Base-by-base conservation (phyloP, 2,329 filamentous ascomycete species). In the Hypoxylon sp. region DNA sequence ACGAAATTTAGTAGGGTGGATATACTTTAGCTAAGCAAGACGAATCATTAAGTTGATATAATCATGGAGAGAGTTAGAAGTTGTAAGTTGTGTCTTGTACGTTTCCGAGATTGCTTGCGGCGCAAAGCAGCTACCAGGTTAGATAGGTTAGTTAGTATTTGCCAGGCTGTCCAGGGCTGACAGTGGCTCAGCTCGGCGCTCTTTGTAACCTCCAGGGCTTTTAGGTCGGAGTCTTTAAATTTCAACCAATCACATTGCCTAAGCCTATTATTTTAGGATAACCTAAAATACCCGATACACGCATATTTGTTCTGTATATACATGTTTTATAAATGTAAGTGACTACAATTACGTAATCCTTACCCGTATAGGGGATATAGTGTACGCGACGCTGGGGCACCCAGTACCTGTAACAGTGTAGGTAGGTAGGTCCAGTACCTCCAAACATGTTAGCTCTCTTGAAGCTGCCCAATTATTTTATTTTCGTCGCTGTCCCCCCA, bases 381-480 rank as follows among this genome's bases (percentile, higher is more conserved):
- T n/a, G n/a, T n/a, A n/a, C n/a, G n/a, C n/a, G n/a, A n/a, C n/a
- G n/a, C n/a, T n/a, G n/a, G n/a, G n/a, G n/a, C n/a, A n/a, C n/a
- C n/a, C n/a, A n/a, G n/a, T n/a, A n/a, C n/a, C n/a, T n/a, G n/a
- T n/a, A n/a, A n/a, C n/a, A n/a, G n/a, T n/a, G n/a, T n/a, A n/a
- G n/a, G n/a, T n/a, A n/a, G n/a, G n/a, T n/a, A n/a, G n/a, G n/a
- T n/a, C n/a, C n/a, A n/a, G n/a, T n/a, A n/a, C n/a, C n/a, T n/a
- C n/a, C n/a, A n/a, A n/a, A 25, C 25, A 25, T 25, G 25, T 36
- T n/a, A 36, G 32, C 32, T 36, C 32, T 10, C n/a, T n/a, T n/a
- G 10, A 36, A 36, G 32, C 14, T 36, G 32, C 56, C n/a, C 46
- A 60, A 60, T 62, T 23, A 25, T 34, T 57, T 50, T 34, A 53